Base-by-base conservation (phyloP, 768 basidiomycete genomes). In the Polyporus arcularius region DNA sequence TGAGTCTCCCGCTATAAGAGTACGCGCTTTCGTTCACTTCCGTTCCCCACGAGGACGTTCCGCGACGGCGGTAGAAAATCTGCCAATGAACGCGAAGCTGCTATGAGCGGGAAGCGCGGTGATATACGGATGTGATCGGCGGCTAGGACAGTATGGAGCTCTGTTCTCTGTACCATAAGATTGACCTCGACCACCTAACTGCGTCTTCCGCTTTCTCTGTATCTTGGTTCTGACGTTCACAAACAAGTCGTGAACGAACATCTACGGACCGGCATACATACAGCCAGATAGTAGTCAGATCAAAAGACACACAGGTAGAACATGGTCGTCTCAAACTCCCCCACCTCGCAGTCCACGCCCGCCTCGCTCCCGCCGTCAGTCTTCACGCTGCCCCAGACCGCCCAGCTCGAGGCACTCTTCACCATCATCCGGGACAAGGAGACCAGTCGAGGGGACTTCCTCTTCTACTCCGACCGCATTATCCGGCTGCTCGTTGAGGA, bases 401-500 rank as follows among this genome's bases (percentile, higher is more conserved):
- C 91, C 1, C 96, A 98, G 76, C 86, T 99, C 21, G 95, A 97
- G 72, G 95, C 94, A 2, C 79, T 98, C 32, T 92, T 96, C 78
- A 98, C 95, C 11, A 96, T 97, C 74, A 96, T 97, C 73, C 76
- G 96, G 54, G 88, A 96, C 74, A 89, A 87, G 75, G 84, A 88
- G 43, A 97, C 96, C 3, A 84, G 84, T 30, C 79, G 95, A 55
- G 95, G 95, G 8, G 97, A 98, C 72, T 99, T 99, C 69, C 83
- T 99, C 62, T 99, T 98, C 76, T 96, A 96, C 73, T 90, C 90
- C 11, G 93, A 95, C 75, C 82, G 95, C 16, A 94, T 98, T 74
- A 98, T 98, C 67, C 79, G 89, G 50, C 69, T 91, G 47, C 80
- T 92, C 57, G 89, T 92, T 21, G 89, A 90, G 72, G 86, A 90